These are phyloP conservation scores for Kewa caespitosa DNA, from an alignment of 179 eudicot species.

Conservation along the genomic window DNA sequence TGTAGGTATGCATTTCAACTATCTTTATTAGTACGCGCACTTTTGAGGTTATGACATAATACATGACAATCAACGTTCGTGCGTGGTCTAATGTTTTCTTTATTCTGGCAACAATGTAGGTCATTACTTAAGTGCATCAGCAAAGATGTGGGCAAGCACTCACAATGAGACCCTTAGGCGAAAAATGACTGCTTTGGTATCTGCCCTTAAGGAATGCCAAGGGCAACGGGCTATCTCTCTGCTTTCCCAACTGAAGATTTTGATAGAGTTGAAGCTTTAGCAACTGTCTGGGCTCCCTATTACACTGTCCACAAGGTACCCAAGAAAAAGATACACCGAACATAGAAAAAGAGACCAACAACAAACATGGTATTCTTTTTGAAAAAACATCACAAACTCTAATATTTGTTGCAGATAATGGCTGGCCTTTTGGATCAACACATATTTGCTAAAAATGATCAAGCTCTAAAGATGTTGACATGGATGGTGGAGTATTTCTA, in stretches of 20 bases:
- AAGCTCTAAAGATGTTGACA: slow-evolving; percentile 59
- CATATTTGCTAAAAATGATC: slow-evolving; percentile 40
- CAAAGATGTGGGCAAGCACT: slow-evolving; percentile 93
- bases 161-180: slow-evolving; percentile 49
- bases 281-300: slow-evolving; percentile 81
- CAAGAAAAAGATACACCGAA: not conserved
- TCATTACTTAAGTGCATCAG: slow-evolving; percentile 86
- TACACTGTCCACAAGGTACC: slow-evolving; percentile 91
- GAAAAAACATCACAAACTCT: not conserved
- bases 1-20: slow-evolving; percentile 46
- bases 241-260: slow-evolving; percentile 74
- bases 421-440: slow-evolving; percentile 87
- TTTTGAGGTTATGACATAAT: not conserved
- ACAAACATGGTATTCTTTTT: not conserved
- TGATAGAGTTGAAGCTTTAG: slow-evolving; percentile 68
- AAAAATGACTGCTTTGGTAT: slow-evolving; percentile 63
- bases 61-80: too few relatives aligned
- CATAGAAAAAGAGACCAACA: not conserved
- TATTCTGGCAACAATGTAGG: slow-evolving; percentile 43
- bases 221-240: slow-evolving; percentile 83
- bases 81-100: not conserved
- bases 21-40: not conserved
- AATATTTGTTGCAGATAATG: slow-evolving; percentile 54
- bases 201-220: slow-evolving; percentile 65
- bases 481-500: slow-evolving; percentile 85